A percentile compares a stretch with the other conserved stretches of the same genome.
Conservation (phyloP, 352 stramenopile species). For the Globisporangium mamillatum region DNA sequence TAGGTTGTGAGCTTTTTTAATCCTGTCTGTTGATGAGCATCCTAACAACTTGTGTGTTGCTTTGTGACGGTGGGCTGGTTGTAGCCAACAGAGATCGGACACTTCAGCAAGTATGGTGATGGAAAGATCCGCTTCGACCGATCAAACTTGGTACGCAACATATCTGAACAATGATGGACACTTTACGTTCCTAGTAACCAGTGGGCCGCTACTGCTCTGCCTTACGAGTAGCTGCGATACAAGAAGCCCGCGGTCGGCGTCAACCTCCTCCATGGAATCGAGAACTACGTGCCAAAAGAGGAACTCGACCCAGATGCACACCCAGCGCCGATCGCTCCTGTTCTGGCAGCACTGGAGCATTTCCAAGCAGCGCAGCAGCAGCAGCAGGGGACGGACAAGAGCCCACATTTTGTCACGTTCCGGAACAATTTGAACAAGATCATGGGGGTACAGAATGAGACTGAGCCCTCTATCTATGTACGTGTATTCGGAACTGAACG, state of each 20-base stretch:
- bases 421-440: constrained; percentile 87
- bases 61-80: not conserved
- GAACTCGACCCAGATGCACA: constrained; percentile 38
- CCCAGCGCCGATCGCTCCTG: constrained; percentile 47
- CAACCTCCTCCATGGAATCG: constrained; percentile 60
- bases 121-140: constrained; percentile 49
- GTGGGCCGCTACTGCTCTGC: not conserved
- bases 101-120: constrained; percentile 59
- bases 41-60: not conserved
- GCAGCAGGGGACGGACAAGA: constrained; percentile 13
- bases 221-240: constrained; percentile 25
- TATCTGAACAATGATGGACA: not conserved
- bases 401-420: constrained; percentile 62
- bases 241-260: constrained; percentile 37
- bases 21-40: not conserved
- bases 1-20: constrained; percentile 8
- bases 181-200: not conserved
- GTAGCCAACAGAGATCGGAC: constrained; percentile 59
- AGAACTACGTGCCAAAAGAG: constrained; percentile 49
- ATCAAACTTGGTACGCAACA: constrained; percentile 53
- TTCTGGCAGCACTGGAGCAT: constrained; percentile 44
- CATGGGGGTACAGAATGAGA: constrained; percentile 46
- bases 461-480: not conserved
- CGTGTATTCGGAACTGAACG: not conserved
- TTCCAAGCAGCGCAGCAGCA: constrained; percentile 26